Evolutionary conservation across 495 filamentous ascomycete genomes (phyloP), one percentile per base, ranked within the genome.

Genomic region (Neurospora pannonica): DNA sequence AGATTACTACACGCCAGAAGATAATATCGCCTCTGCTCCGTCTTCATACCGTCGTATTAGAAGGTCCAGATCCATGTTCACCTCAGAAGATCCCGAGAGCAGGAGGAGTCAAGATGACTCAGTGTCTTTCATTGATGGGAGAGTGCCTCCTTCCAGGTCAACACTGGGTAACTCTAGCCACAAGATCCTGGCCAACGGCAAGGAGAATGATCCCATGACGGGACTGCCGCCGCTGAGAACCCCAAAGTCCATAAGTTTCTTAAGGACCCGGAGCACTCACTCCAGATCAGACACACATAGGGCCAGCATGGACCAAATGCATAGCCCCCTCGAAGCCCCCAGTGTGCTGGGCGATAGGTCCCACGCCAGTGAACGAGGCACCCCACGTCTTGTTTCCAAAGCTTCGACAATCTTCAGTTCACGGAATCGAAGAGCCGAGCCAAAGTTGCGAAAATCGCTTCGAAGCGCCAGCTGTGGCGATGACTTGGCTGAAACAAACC

Each of bases 21-120:
- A 90, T 67, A 86, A 88, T n/a, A 83, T 90, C 71, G 85, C 87
- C 6, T 91, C 90, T 11, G 84, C 85, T 19, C 90, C 92, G 24
- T 94, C 92, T 3, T 94, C 93, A 2, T 94, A 90, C 75, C 88
- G 90, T n/a, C 90, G 87, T 71, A 83, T 95, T 70, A 90, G 90
- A 70, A 93, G 90, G 78, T 88, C 93, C 17, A 91, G 87, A 77
- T 94, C 93, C 0, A 89, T 94, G 89, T 90, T 92, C 76, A 85
- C 88, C 15, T 83, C 85, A 48, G 87, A 85, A 40, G 80, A 84
- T 40, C 78, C 82, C 7, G 78, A 74, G 3, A 71, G 71, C 28
- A 73, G 73, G 24, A 71, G 38, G 19, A 73, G 71, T 37, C 74
- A 77, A 2, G 75, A 75, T 2, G 70, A 71, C n/a, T 48, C 74